Evolutionary conservation across 2,329 filamentous ascomycete species (phyloP), one percentile per base, ranked within the genome.

Genomic region (Alternaria conjuncta): DNA sequence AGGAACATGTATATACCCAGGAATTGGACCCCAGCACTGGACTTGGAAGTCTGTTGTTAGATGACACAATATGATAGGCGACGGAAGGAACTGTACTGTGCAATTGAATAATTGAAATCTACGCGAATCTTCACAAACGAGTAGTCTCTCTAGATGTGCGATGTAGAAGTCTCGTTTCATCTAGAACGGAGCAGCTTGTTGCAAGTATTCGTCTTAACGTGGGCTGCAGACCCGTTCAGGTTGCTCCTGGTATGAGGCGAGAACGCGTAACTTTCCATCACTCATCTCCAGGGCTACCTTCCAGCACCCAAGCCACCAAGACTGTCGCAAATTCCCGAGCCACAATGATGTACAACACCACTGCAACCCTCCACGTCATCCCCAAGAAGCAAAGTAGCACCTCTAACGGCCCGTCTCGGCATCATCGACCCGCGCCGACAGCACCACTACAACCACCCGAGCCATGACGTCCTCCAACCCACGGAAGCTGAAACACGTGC

Each of bases 341-440:
- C 41, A 44, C 41, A 56, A 56, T 12, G 41, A 43, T 32, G 44
- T 15, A 47, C 47, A 45, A 59, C 47, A 54, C 28, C n/a, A 36
- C n/a, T 54, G 60, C 43, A 46, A 41, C 20, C 18, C 47, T 62
- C 43, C 47, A 57, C 49, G 41, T 60, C 55, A 47, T 28, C 26
- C 47, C 47, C 28, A 30, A 56, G 21, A 36, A 50, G 41, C 36
- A 30, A 46, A 58, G 41, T 44, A 47, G 23, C 18, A 21, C 12
- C 8, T 32, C 30, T 49, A 62, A 62, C 60, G 60, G 60, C 41
- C 60, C 60, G 55, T 59, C 43, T 62, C 55, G 60, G 60, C 43
- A 30, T 47, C 12, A 56, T 57, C 13, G 30, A 60, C 44, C 51
- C 58, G 58, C 58, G 46, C 55, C 60, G 26, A 44, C 57, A 61